Percentiles rank a stretch among this genome's conserved stretches.
Conservation (phyloP, 75 land plant genomes). For the Isoetes taiwanensis region DNA sequence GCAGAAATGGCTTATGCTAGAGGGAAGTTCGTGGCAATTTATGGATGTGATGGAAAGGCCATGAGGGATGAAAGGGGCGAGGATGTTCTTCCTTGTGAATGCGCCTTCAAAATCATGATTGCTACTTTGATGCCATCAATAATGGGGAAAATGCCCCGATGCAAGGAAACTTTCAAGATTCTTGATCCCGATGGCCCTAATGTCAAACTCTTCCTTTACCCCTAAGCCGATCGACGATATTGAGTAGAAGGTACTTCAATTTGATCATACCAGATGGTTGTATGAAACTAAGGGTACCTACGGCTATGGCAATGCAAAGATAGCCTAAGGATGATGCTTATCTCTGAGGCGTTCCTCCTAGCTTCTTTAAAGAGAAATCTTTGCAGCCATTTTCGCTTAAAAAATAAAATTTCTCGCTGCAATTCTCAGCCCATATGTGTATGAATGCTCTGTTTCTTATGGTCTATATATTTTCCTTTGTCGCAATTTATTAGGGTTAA, state of each 20-base stretch:
- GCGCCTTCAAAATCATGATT: constrained; percentile 1
- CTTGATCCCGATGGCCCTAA: constrained; percentile 8
- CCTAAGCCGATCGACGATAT: no score
- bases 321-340: constrained; percentile 3
- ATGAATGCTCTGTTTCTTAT: no score
- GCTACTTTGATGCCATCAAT: not conserved
- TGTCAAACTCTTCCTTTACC: not conserved
- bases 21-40: not conserved
- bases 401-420: not conserved
- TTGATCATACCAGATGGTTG: constrained; percentile 3
- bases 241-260: constrained; percentile 13
- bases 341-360: constrained; percentile 1
- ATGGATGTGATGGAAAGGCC: constrained; percentile 2
- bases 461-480: no score
- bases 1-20: not conserved
- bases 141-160: not conserved
- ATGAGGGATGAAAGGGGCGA: constrained; percentile 2
- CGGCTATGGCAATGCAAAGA: not conserved
- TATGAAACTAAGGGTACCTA: constrained; percentile 3
- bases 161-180: constrained; percentile 1
- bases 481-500: no score
- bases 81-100: not conserved
- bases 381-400: constrained; percentile 2
- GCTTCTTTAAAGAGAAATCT: not conserved
- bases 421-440: constrained; percentile 1